phyloP scores from a whole-genome alignment of 306 rosid genomes.

The Corylus avellana region DNA sequence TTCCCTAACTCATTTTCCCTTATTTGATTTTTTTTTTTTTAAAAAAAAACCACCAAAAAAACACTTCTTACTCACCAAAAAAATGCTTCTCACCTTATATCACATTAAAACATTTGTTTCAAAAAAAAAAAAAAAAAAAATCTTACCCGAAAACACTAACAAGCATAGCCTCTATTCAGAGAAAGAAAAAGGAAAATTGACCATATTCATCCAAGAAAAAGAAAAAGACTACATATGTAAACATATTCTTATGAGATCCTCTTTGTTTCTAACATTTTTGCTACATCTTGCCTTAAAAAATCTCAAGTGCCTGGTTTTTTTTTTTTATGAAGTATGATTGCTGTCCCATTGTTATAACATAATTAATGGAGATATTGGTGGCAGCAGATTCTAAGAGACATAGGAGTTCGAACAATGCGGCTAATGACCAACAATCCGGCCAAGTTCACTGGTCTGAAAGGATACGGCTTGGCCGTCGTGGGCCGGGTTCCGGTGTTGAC shows the following conservation, averaged over 20 bases:
- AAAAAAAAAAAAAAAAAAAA: no score
- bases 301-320: neutral
- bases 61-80: no score
- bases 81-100: no score
- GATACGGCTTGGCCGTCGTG: slow-evolving; percentile 79
- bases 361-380: neutral
- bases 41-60: no score
- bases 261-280: neutral
- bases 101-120: no score
- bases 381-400: slow-evolving; percentile 67
- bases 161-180: no score
- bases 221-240: no score
- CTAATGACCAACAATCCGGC: slow-evolving; percentile 90
- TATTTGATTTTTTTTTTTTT: no score
- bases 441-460: slow-evolving; percentile 72
- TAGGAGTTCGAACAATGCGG: slow-evolving; percentile 76
- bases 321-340: neutral
- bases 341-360: neutral
- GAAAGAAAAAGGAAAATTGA: no score
- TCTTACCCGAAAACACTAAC: no score
- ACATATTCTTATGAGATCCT: neutral
- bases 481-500: slow-evolving; percentile 84
- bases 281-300: neutral
- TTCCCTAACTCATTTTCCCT: no score
- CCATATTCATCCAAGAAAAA: no score